Conservation (phyloP, 768 basidiomycete species). For the Cystofilobasidium ferigula region DNA sequence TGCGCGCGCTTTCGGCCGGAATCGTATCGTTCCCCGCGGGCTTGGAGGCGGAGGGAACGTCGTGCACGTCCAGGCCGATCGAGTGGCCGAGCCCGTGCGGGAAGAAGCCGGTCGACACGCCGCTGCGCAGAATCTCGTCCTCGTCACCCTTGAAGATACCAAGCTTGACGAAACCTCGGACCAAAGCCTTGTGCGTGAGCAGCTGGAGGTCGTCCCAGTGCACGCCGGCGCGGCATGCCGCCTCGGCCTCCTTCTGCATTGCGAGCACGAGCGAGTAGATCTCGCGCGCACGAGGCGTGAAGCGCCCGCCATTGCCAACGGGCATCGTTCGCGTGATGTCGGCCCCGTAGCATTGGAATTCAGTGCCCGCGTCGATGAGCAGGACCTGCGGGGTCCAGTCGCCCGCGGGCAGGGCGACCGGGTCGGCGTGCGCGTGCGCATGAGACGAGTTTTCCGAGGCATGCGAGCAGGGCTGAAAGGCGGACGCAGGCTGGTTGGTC, state of each 20-base stretch:
- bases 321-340: conserved; percentile 49
- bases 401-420: conserved; percentile 35
- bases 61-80: conserved; percentile 88
- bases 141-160: conserved; percentile 70
- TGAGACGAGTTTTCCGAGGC: background rate
- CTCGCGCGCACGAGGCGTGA: conserved; percentile 63
- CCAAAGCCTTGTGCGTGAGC: conserved; percentile 68
- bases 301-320: conserved; percentile 84
- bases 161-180: conserved; percentile 65
- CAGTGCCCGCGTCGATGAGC: conserved; percentile 89
- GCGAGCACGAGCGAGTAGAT: conserved; percentile 79
- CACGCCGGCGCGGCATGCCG: conserved; percentile 57
- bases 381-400: conserved; percentile 56
- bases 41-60: conserved; percentile 71
- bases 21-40: conserved; percentile 43
- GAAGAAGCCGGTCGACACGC: conserved; percentile 75
- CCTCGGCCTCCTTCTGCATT: conserved; percentile 74
- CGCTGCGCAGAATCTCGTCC: conserved; percentile 57
- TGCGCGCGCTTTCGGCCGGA: conserved; percentile 33
- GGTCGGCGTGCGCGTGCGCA: conserved; percentile 29
- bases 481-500: conserved; percentile 33
- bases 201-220: conserved; percentile 86
- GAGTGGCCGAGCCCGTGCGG: conserved; percentile 60
- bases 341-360: conserved; percentile 60
- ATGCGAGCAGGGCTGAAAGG: conserved; percentile 26